Evolutionary conservation across 495 filamentous ascomycete genomes (phyloP).

Genomic region (Sordaria brevicollis): DNA sequence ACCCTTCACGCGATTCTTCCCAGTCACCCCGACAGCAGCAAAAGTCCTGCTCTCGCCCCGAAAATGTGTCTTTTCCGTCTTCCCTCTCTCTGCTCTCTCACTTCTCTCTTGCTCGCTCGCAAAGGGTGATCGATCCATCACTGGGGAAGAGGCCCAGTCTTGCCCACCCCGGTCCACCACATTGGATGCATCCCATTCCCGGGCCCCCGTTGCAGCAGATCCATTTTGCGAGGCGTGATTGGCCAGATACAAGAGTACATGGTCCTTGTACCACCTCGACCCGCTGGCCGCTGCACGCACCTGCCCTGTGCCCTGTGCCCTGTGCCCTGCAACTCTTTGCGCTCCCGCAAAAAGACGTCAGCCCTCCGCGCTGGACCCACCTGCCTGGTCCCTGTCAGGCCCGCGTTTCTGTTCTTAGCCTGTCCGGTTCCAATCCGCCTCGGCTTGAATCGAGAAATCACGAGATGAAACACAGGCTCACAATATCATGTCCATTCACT

Average conservation of each 20-base stretch:
- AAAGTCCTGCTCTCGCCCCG: slow-evolving; percentile 15
- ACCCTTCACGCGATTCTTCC: slow-evolving; percentile 21
- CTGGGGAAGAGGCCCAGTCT: background rate
- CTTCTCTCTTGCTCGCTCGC: no score
- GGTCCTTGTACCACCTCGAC: slow-evolving; percentile 11
- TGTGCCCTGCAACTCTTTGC: background rate
- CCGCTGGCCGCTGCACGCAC: slow-evolving; percentile 2
- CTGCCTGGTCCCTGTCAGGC: background rate
- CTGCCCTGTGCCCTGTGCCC: background rate
- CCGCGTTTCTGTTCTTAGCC: background rate
- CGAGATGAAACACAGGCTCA: background rate
- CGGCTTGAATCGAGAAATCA: background rate
- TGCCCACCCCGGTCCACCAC: slow-evolving; percentile 7
- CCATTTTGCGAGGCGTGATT: background rate
- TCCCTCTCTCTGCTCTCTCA: slow-evolving; percentile 12
- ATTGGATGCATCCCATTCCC: slow-evolving; percentile 1
- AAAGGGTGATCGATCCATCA: slow-evolving; percentile 26
- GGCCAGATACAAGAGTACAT: background rate
- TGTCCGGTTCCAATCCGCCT: background rate
- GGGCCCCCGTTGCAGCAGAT: slow-evolving; percentile 19
- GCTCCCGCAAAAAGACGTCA: slow-evolving; percentile 10
- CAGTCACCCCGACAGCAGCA: no score
- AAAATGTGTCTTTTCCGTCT: background rate
- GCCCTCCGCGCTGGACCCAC: slow-evolving; percentile 16
- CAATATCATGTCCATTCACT: no score